Evolutionary conservation across 768 basidiomycete genomes (phyloP).

Genomic region (Lactifluus echinatus): DNA sequence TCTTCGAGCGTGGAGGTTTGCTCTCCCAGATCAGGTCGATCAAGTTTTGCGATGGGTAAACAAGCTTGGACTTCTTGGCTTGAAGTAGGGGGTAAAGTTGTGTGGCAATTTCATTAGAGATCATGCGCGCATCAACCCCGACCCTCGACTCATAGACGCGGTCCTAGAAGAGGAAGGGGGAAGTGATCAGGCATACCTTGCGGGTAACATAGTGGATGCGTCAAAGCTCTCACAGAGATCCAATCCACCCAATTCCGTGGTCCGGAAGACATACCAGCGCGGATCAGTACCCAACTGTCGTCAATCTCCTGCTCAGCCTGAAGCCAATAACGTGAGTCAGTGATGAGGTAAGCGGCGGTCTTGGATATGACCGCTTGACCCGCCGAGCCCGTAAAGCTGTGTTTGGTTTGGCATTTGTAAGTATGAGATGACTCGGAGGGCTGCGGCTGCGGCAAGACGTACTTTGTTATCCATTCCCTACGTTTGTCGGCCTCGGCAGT

Average conservation of each 20-base stretch:
- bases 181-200: background rate
- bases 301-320: constrained; percentile 69
- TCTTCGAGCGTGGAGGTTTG: constrained; percentile 60
- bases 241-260: constrained; percentile 76
- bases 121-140: constrained; percentile 79
- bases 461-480: constrained; percentile 72
- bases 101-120: constrained; percentile 63
- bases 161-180: constrained; percentile 24
- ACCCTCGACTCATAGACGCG: constrained; percentile 41
- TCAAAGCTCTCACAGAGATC: constrained; percentile 32
- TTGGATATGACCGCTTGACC: constrained; percentile 65
- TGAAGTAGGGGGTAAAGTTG: constrained; percentile 49
- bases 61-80: constrained; percentile 50
- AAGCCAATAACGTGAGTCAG: constrained; percentile 77
- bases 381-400: constrained; percentile 54
- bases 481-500: constrained; percentile 70
- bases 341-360: constrained; percentile 61
- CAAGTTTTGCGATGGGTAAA: constrained; percentile 77
- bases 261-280: constrained; percentile 42
- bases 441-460: constrained; percentile 24
- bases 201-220: background rate
- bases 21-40: constrained; percentile 77
- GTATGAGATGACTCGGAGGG: background rate
- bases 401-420: background rate
- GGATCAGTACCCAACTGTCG: constrained; percentile 63